Evolutionary conservation across 2,329 filamentous ascomycete genomes (phyloP).

Genomic region (Colletotrichum sp.): DNA sequence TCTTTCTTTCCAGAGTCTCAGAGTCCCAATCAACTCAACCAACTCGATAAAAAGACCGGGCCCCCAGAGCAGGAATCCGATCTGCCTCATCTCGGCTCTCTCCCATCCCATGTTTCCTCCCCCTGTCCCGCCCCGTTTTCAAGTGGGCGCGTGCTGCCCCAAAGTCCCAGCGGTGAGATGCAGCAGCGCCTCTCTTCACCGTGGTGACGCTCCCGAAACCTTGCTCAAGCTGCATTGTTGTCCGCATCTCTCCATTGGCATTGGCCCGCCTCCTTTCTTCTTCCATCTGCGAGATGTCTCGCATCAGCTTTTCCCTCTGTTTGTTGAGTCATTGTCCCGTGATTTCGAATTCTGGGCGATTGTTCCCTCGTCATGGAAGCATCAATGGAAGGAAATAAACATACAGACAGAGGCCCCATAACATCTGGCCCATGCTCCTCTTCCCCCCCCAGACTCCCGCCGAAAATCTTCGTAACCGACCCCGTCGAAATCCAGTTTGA

Average conservation of each 20-base stretch:
- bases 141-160: background rate
- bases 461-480: background rate
- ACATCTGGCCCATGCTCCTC: background rate
- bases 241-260: background rate
- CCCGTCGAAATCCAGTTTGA: background rate
- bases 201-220: constrained; percentile 1
- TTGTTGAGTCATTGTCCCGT: background rate
- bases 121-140: background rate
- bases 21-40: background rate
- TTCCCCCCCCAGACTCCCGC: background rate
- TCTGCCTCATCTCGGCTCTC: constrained; percentile 15
- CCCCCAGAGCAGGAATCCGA: constrained; percentile 5
- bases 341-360: background rate
- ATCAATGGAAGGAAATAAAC: background rate
- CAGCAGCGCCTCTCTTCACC: background rate
- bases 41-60: background rate
- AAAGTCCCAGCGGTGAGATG: constrained; percentile 7
- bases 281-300: background rate
- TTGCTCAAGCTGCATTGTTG: constrained; percentile 5
- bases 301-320: background rate
- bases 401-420: background rate
- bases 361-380: background rate
- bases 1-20: background rate
- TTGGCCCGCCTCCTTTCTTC: background rate
- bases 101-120: constrained; percentile 4